These are phyloP conservation scores for Tilletia indica DNA, from an alignment of 1,284 basidiomycete genomes.

Conservation along the genomic window DNA sequence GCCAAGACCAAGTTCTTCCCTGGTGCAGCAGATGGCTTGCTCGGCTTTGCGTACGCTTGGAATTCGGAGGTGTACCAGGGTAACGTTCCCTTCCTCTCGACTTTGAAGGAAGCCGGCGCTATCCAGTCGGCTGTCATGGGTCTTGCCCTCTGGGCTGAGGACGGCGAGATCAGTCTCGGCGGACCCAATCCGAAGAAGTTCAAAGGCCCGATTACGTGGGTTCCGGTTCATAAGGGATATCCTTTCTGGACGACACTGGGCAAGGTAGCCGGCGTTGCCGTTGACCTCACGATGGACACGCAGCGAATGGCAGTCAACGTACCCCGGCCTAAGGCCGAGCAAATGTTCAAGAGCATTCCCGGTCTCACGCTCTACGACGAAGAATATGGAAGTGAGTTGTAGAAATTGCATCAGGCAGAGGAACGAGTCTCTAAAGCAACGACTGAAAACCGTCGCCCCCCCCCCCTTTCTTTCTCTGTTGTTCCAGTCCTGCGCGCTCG, in stretches of 20 bases:
- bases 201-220: not conserved
- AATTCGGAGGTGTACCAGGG: not conserved
- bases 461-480: not conserved
- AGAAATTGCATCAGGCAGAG: not conserved
- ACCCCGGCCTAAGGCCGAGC: not conserved
- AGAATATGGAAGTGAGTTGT: not conserved
- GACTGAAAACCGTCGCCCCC: too few relatives aligned
- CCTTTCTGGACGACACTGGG: conserved; percentile 1
- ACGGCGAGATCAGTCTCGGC: not conserved
- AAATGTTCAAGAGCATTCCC: not conserved
- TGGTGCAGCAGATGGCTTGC: not conserved
- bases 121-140: not conserved
- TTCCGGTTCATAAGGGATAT: not conserved
- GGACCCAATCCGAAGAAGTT: not conserved
- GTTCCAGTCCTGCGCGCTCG: not conserved
- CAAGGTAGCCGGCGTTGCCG: not conserved
- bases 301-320: conserved; percentile 3
- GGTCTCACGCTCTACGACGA: not conserved
- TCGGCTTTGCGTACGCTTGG: not conserved
- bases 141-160: not conserved
- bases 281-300: not conserved
- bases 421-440: not conserved
- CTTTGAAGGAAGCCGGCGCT: not conserved
- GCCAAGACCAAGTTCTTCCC: not conserved
- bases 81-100: not conserved